A percentile compares a stretch with the other conserved stretches of the same genome.
These are phyloP conservation scores for Nakaseomyces delphensis DNA, from an alignment of 1,139 yeast species.

Conservation along the genomic window DNA sequence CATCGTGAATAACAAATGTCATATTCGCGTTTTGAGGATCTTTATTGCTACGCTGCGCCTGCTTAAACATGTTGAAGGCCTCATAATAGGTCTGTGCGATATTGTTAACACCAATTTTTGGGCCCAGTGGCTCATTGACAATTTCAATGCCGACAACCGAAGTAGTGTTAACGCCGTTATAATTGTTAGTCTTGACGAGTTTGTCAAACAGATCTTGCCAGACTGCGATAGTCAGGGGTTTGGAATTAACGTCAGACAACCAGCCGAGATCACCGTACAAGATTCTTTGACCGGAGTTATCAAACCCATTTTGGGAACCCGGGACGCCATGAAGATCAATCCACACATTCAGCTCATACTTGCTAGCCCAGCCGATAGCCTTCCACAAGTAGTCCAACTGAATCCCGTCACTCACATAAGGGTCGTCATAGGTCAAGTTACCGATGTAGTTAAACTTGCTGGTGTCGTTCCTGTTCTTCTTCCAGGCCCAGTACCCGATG, in stretches of 20 bases:
- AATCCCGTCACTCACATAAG: slow-evolving; percentile 45
- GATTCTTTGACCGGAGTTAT: slow-evolving; percentile 49
- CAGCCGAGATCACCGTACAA: slow-evolving; percentile 39
- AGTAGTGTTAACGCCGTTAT: slow-evolving; percentile 34
- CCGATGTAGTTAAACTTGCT: slow-evolving; percentile 13
- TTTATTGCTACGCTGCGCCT: slow-evolving; percentile 37
- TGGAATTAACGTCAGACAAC: slow-evolving; percentile 39
- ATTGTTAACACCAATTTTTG: slow-evolving; percentile 35
- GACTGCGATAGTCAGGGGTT: slow-evolving; percentile 39
- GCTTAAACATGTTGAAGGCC: slow-evolving; percentile 29
- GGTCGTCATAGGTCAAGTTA: slow-evolving; percentile 35
- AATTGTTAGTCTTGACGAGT: slow-evolving; percentile 43
- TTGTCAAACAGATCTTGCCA: slow-evolving; percentile 40
- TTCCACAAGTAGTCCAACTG: slow-evolving; percentile 46
- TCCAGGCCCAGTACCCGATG: slow-evolving; percentile 62
- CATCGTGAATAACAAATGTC: slow-evolving; percentile 52
- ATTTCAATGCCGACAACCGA: slow-evolving; percentile 53
- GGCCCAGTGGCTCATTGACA: slow-evolving; percentile 57
- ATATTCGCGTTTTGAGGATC: slow-evolving; percentile 30
- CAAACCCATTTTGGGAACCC: slow-evolving; percentile 66
- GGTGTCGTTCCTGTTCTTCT: slow-evolving; percentile 29
- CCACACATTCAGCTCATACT: slow-evolving; percentile 47
- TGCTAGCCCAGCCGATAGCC: slow-evolving; percentile 48
- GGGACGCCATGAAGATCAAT: slow-evolving; percentile 60
- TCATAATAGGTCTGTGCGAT: slow-evolving; percentile 35